phyloP scores from a whole-genome alignment of 2,329 filamentous ascomycete genomes.

The Aspergillus sp. region DNA sequence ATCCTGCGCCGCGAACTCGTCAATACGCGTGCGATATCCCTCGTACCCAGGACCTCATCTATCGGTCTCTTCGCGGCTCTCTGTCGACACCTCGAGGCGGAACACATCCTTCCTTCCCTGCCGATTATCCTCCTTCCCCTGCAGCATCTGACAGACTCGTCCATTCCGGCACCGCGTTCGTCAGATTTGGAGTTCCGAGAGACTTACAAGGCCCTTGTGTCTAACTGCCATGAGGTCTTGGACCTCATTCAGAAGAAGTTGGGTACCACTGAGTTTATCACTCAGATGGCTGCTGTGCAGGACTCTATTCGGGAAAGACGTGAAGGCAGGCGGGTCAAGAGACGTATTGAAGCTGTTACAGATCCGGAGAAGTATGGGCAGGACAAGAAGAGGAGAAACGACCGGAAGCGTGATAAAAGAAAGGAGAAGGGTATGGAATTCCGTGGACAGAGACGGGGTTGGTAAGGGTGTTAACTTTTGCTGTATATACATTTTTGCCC shows the following conservation, averaged over 20 bases:
- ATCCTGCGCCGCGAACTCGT: slow-evolving; percentile 70
- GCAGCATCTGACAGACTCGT: slow-evolving; percentile 75
- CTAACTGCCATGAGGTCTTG: slow-evolving; percentile 69
- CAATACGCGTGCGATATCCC: slow-evolving; percentile 53
- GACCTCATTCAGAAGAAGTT: slow-evolving; percentile 77
- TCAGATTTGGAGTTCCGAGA: slow-evolving; percentile 63
- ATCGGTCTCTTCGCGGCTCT: slow-evolving; percentile 69
- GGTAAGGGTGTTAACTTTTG: slow-evolving; percentile 37
- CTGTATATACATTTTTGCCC: slow-evolving; percentile 13
- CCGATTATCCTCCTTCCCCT: slow-evolving; percentile 61
- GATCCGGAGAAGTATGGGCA: slow-evolving; percentile 71
- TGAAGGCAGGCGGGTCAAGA: slow-evolving; percentile 70
- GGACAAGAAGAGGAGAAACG: slow-evolving; percentile 75
- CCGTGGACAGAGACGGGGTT: slow-evolving; percentile 64
- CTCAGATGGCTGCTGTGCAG: slow-evolving; percentile 64
- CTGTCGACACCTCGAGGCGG: slow-evolving; percentile 52
- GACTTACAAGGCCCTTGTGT: slow-evolving; percentile 63
- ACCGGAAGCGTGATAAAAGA: slow-evolving; percentile 74
- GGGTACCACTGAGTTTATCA: slow-evolving; percentile 73
- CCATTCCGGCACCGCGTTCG: slow-evolving; percentile 64
- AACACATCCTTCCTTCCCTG: slow-evolving; percentile 56
- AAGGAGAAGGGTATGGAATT: slow-evolving; percentile 72
- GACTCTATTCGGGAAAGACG: slow-evolving; percentile 65
- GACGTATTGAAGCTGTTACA: slow-evolving; percentile 78
- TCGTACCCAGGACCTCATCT: slow-evolving; percentile 68